These are phyloP conservation scores for Linum usitatissimum DNA, from an alignment of 345 rosid genomes.

Conservation along the genomic window DNA sequence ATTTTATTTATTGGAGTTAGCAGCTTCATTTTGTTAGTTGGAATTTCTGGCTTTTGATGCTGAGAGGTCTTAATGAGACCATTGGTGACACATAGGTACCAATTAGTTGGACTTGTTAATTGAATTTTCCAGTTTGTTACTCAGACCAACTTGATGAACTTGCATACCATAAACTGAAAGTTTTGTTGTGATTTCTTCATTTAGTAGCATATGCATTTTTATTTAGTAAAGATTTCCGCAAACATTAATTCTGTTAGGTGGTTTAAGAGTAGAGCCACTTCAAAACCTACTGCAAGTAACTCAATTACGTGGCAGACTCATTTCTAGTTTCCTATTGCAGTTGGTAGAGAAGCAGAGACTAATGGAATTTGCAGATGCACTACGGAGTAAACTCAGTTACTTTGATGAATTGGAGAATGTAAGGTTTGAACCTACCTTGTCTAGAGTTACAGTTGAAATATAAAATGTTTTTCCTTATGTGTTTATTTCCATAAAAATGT, in stretches of 20 bases:
- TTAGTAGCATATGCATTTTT: neutral
- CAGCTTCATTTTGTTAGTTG: neutral
- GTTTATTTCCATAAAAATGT: neutral
- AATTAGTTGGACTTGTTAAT: neutral
- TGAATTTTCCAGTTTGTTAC: neutral
- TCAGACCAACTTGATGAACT: too few relatives aligned
- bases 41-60: neutral
- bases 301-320: conserved; percentile 6
- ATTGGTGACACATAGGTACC: neutral
- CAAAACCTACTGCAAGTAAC: neutral
- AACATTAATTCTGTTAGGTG: neutral
- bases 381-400: conserved; percentile 83
- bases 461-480: conserved; percentile 8
- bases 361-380: conserved; percentile 86
- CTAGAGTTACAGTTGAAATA: conserved; percentile 12
- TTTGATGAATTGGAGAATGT: conserved; percentile 99
- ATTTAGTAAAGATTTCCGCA: neutral
- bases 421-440: conserved; percentile 54
- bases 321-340: conserved; percentile 28
- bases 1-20: conserved; percentile 4
- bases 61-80: neutral
- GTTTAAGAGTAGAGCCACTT: neutral
- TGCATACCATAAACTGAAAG: neutral
- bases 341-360: conserved; percentile 80
- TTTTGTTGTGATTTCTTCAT: neutral